phyloP scores from a whole-genome alignment of 441 rosid genomes.

The Biscutella laevigata region DNA sequence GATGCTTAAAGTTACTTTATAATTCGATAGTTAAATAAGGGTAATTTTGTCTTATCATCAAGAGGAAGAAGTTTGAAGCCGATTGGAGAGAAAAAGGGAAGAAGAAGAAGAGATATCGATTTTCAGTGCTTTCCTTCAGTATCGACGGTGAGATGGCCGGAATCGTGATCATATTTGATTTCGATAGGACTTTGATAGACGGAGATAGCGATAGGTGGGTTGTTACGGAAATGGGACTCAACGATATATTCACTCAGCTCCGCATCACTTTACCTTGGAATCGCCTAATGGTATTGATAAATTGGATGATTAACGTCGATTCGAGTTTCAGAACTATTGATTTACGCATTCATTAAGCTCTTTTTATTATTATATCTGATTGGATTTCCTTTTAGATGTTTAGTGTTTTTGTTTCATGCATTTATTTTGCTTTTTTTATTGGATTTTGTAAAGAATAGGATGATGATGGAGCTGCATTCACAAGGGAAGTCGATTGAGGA shows the following conservation, averaged over 20 bases:
- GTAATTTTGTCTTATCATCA: no score
- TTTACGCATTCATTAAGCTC: background rate
- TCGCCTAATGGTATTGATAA: constrained; percentile 54
- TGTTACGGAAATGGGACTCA: constrained; percentile 70
- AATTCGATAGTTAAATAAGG: no score
- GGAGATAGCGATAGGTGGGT: constrained; percentile 79
- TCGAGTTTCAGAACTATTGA: background rate
- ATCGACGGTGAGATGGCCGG: constrained; percentile 31
- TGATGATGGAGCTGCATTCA: constrained; percentile 77
- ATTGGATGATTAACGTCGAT: no score
- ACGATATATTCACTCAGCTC: constrained; percentile 54
- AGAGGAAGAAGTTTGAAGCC: no score
- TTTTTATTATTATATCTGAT: no score
- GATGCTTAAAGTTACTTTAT: no score
- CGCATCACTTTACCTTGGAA: constrained; percentile 68
- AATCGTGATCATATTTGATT: constrained; percentile 59
- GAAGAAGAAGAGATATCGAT: background rate
- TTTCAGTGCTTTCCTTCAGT: background rate
- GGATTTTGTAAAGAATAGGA: constrained; percentile 48
- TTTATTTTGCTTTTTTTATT: background rate
- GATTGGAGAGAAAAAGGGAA: no score
- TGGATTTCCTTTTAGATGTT: no score
- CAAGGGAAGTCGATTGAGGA: constrained; percentile 56
- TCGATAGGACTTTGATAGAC: constrained; percentile 76
- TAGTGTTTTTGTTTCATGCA: background rate